phyloP scores from a whole-genome alignment of 805 yeast genomes.

The Danielia oregonensis region DNA sequence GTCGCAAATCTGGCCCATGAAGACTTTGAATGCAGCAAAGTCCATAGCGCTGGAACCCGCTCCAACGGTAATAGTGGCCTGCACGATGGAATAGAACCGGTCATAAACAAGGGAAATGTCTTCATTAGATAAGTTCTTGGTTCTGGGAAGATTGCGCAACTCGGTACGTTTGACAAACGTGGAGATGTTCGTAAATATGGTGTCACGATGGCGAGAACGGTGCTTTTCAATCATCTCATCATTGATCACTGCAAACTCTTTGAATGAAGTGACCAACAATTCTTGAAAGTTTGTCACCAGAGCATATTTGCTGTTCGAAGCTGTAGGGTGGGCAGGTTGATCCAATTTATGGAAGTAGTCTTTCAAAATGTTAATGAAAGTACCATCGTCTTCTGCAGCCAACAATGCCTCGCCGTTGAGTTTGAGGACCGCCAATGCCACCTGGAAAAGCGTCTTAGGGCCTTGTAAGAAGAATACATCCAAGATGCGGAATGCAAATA shows the following conservation, averaged over 20 bases:
- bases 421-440: slow-evolving; percentile 85
- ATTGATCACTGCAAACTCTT: slow-evolving; percentile 78
- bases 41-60: slow-evolving; percentile 66
- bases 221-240: slow-evolving; percentile 69
- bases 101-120: slow-evolving; percentile 77
- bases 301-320: slow-evolving; percentile 59
- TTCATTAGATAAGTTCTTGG: slow-evolving; percentile 52
- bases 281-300: slow-evolving; percentile 84
- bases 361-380: slow-evolving; percentile 80
- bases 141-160: slow-evolving; percentile 77
- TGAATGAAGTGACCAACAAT: slow-evolving; percentile 84
- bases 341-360: slow-evolving; percentile 75
- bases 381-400: slow-evolving; percentile 85
- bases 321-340: slow-evolving; percentile 71
- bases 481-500: slow-evolving; percentile 85
- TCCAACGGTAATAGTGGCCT: slow-evolving; percentile 51
- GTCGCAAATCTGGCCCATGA: slow-evolving; percentile 75
- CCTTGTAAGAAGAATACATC: slow-evolving; percentile 92
- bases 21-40: slow-evolving; percentile 63
- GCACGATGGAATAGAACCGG: slow-evolving; percentile 72
- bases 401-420: slow-evolving; percentile 83
- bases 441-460: slow-evolving; percentile 83
- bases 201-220: slow-evolving; percentile 66
- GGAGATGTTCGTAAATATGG: slow-evolving; percentile 82
- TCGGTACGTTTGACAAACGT: slow-evolving; percentile 90